Evolutionary conservation across 257 asterid species (phyloP).

Genomic region (Solanum peruvianum): DNA sequence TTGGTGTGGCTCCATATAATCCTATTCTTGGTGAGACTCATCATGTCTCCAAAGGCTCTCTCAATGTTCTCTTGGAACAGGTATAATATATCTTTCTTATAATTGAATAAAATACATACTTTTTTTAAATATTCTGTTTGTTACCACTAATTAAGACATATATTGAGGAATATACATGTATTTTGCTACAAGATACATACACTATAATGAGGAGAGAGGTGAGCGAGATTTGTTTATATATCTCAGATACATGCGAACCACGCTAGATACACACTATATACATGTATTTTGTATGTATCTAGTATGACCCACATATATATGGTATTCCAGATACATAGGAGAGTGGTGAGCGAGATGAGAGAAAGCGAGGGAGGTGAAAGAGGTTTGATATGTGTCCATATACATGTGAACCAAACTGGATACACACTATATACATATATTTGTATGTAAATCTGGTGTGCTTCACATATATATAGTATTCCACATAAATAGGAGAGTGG

Average conservation of each 20-base stretch:
- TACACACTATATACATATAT: too few species aligned
- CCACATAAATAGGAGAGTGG: neutral
- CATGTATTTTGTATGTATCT: too few species aligned
- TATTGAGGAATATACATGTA: too few species aligned
- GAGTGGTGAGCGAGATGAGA: neutral
- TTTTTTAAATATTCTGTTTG: too few species aligned
- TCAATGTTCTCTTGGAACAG: conserved; percentile 77
- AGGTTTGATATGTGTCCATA: neutral
- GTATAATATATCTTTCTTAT: conserved; percentile 8
- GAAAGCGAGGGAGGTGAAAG: neutral
- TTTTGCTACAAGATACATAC: too few species aligned
- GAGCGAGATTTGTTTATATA: neutral
- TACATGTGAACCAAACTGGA: too few species aligned
- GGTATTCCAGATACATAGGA: neutral
- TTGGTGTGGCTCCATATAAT: conserved; percentile 87
- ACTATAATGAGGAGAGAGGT: neutral
- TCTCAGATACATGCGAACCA: neutral
- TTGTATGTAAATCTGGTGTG: too few species aligned
- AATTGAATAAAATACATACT: neutral
- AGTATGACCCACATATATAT: too few species aligned
- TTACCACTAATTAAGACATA: too few species aligned
- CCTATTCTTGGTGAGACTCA: conserved; percentile 94
- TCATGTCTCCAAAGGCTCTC: conserved; percentile 52
- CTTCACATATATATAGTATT: too few species aligned
- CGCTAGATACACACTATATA: too few species aligned